Evolutionary conservation across 352 stramenopile species (phyloP).

Genomic region (Plasmopara viticola): DNA sequence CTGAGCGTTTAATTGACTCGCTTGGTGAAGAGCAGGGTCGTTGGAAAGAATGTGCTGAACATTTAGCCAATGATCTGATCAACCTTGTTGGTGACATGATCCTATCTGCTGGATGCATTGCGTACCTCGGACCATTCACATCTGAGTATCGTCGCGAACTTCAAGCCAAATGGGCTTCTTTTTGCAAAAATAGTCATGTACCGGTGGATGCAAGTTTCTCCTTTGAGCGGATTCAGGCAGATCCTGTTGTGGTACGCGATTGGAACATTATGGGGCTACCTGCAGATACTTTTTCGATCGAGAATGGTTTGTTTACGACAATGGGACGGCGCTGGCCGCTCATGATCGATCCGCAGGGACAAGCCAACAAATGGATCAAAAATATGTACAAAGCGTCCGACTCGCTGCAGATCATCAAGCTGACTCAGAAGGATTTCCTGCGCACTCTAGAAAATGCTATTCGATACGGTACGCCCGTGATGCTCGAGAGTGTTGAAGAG

Average conservation of each 20-base stretch:
- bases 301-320: constrained; percentile 91
- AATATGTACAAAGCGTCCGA: constrained; percentile 84
- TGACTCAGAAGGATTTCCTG: constrained; percentile 89
- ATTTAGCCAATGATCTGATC: constrained; percentile 72
- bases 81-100: constrained; percentile 93
- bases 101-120: constrained; percentile 87
- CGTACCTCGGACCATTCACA: constrained; percentile 90
- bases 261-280: constrained; percentile 92
- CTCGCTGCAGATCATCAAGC: constrained; percentile 89
- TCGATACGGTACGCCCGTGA: constrained; percentile 84
- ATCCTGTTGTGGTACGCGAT: constrained; percentile 84
- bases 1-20: constrained; percentile 87
- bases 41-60: constrained; percentile 82
- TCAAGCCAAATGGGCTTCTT: constrained; percentile 77
- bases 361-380: constrained; percentile 93
- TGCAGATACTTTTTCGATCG: constrained; percentile 89
- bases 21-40: constrained; percentile 87
- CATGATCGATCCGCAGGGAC: constrained; percentile 92
- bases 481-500: constrained; percentile 93
- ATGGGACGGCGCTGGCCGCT: constrained; percentile 88
- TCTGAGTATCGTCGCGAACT: constrained; percentile 80
- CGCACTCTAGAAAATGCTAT: constrained; percentile 90
- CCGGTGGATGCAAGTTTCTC: constrained; percentile 84
- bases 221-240: constrained; percentile 74
- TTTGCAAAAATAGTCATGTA: constrained; percentile 70